Base-by-base conservation (phyloP, 768 basidiomycete species). In the Pholiota conissans region DNA sequence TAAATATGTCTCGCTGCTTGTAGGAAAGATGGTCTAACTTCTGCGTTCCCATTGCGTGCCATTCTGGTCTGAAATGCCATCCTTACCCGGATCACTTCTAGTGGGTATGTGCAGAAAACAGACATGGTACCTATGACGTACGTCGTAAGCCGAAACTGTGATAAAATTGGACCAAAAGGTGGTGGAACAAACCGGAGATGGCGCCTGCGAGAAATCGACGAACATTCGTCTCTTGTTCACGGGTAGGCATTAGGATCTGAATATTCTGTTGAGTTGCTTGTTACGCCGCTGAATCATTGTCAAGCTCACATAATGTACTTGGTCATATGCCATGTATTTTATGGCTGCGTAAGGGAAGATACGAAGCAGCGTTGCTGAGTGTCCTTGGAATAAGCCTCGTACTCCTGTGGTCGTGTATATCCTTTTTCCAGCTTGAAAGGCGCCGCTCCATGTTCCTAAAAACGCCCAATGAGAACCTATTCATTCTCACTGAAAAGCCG, bases 301-400 rank as follows among this genome's bases (percentile, higher is more conserved):
- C 34, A 46, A 20, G 73, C 80, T 67, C 63, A 95, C 93, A 60
- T 83, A 68, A 73, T 92, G 90, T 56, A 91, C 76, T 69, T 91
- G 85, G 71, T 98, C 96, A 69, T 98, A 99, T 3, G 91, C 85
- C 88, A 98, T 94, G 68, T 94, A 99, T 72, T 95, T 97, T 73
- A 98, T 91, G 58, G 89, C 93, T 27, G 97, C 97, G 67, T 98
- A 98, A 7, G 97, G 97, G 71, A 97, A 96, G 65, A 98, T 89
- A 56, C 97, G 87, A 47, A 97, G 74, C 49, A 99, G 80, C 3
- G 97, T 99, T 30, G 93, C 91, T 13, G 95, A 95, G 72, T 99
- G 97, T 6, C 97, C 97, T 79, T 97, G 95, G 58, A 96, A 86
- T 35, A 98, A 79, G 0, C 95, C 95, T 52, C 88, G 79, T 11